Conservation (phyloP, 345 rosid genomes). For the Tarenaya hassleriana region DNA sequence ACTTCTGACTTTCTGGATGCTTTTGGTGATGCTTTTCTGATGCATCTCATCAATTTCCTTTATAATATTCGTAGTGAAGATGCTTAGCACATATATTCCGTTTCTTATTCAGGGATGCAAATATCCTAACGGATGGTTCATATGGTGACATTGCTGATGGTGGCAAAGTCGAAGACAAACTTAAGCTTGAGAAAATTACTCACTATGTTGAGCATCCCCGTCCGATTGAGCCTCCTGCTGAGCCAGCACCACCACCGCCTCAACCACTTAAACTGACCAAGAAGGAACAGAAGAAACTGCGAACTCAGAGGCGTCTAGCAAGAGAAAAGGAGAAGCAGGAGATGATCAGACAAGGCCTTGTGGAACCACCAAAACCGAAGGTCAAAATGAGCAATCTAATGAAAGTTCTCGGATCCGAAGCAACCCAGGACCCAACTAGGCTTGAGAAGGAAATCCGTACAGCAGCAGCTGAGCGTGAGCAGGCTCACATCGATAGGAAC, state of each 20-base stretch:
- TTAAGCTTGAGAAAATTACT: slow-evolving; percentile 72
- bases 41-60: too few species aligned
- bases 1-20: neutral
- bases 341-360: slow-evolving; percentile 92
- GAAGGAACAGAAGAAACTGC: slow-evolving; percentile 92
- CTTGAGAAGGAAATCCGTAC: slow-evolving; percentile 90
- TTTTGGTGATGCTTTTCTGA: slow-evolving; percentile 1
- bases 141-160: slow-evolving; percentile 54
- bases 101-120: too few species aligned
- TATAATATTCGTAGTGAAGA: too few species aligned
- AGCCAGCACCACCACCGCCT: slow-evolving; percentile 91
- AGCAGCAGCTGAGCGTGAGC: slow-evolving; percentile 98
- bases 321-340: slow-evolving; percentile 91
- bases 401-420: slow-evolving; percentile 97
- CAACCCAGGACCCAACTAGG: slow-evolving; percentile 95
- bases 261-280: slow-evolving; percentile 70
- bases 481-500: slow-evolving; percentile 91
- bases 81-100: too few species aligned
- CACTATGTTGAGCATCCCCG: slow-evolving; percentile 87
- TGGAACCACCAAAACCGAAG: slow-evolving; percentile 88
- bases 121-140: too few species aligned
- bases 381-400: slow-evolving; percentile 93
- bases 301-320: slow-evolving; percentile 87
- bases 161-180: slow-evolving; percentile 27
- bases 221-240: slow-evolving; percentile 93